Conservation (phyloP, 208 protist genomes). For the Plasmodiophora brassicae region DNA sequence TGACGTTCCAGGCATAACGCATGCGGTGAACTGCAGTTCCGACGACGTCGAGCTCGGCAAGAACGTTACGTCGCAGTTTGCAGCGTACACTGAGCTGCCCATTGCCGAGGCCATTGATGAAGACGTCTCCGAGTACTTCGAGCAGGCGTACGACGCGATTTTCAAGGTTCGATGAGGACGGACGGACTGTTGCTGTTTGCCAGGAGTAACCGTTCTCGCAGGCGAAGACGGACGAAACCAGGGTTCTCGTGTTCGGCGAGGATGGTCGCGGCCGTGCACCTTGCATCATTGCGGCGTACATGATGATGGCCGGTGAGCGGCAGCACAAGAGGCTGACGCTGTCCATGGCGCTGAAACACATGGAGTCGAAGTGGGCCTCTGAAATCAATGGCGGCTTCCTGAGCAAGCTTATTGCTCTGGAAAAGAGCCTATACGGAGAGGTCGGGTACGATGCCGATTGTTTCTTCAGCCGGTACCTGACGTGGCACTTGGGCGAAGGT, state of each 20-base stretch:
- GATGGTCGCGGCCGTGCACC: not conserved
- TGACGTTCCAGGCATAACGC: not conserved
- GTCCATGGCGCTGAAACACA: not conserved
- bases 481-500: not conserved
- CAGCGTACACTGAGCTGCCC: not conserved
- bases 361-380: not conserved
- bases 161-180: not conserved
- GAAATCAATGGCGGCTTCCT: not conserved
- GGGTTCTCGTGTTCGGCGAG: not conserved
- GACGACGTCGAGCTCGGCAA: not conserved
- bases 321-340: conserved; percentile 15
- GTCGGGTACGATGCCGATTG: not conserved
- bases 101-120: conserved; percentile 26
- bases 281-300: not conserved
- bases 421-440: conserved; percentile 14
- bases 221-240: not conserved
- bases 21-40: not conserved
- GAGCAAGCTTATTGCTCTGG: not conserved
- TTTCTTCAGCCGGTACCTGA: not conserved
- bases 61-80: not conserved
- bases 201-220: not conserved
- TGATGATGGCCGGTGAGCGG: conserved; percentile 1
- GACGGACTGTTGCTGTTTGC: not conserved
- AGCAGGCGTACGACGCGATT: not conserved
- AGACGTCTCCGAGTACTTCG: not conserved